phyloP scores from a whole-genome alignment of 108 stramenopile species.

The Cyclotella kingstonii region DNA sequence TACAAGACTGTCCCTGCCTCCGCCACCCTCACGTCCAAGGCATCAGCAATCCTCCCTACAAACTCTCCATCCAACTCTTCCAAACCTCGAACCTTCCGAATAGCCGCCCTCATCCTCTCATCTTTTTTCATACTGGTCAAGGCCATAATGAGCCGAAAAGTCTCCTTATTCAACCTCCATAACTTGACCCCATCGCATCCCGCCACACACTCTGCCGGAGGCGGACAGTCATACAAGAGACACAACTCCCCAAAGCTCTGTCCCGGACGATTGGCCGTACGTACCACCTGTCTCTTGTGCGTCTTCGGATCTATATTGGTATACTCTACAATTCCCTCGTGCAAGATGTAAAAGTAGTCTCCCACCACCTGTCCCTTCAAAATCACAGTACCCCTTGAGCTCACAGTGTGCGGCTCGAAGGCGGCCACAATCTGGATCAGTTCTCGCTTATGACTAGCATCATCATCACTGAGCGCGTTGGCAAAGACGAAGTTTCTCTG shows the following conservation, averaged over 20 bases:
- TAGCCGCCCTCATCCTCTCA: slow-evolving; percentile 61
- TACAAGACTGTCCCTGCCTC: slow-evolving; percentile 63
- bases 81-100: slow-evolving; percentile 54
- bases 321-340: slow-evolving; percentile 46
- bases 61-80: slow-evolving; percentile 53
- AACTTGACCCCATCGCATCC: slow-evolving; percentile 14
- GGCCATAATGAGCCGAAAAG: slow-evolving; percentile 78
- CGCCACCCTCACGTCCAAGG: slow-evolving; percentile 52
- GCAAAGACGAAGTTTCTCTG: slow-evolving; percentile 52
- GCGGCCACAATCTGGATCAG: slow-evolving; percentile 37
- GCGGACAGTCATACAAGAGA: slow-evolving; percentile 74
- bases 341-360: slow-evolving; percentile 69
- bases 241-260: slow-evolving; percentile 78
- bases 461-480: slow-evolving; percentile 35
- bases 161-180: slow-evolving; percentile 74
- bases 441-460: slow-evolving; percentile 22
- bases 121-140: slow-evolving; percentile 57
- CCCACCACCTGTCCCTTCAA: slow-evolving; percentile 47
- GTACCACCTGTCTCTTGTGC: slow-evolving; percentile 12
- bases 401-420: slow-evolving; percentile 32
- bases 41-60: slow-evolving; percentile 53
- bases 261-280: slow-evolving; percentile 27
- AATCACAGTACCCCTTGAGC: slow-evolving; percentile 4
- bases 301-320: slow-evolving; percentile 28
- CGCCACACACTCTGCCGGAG: slow-evolving; percentile 60